Evolutionary conservation across 768 basidiomycete genomes (phyloP), one percentile per base, ranked within the genome.

Genomic region (Tylopilus intermedius): DNA sequence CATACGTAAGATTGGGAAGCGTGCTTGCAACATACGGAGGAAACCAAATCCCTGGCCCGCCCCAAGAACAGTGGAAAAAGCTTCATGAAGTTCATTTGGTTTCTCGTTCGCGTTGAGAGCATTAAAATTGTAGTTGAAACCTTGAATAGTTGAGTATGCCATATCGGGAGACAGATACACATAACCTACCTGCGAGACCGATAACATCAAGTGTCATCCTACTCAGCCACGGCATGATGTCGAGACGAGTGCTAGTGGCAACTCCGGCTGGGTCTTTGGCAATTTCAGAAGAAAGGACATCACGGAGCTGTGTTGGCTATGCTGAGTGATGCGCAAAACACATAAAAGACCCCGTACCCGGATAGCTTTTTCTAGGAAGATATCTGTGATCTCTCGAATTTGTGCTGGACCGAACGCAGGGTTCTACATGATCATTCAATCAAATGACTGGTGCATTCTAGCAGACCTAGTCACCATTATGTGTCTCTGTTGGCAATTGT

Each of bases 321-420:
- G 1, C 5, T 56, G 8, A 45, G 39, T 7, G 6, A 37, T n/a
- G 6, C 15, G 1, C 8, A 1, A 15, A 11, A 21, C 21, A 30
- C 45, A 5, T 7, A 9, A 18, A 13, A 35, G 22, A 3, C 24
- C 8, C 14, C 59, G 27, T 62, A 81, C 83, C 65, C 79, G 69
- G 5, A 75, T 54, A 1, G 84, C 69, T 62, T 83, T 85, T 6
- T 79, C 74, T 3, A 81, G 54, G 54, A 86, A 84, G 21, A 83
- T 78, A 14, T 74, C 73, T 0, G 80, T 81, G n/a, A 84, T 60
- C 48, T 79, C 78, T 2, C 83, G 71, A 38, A 86, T 75, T 58
- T 84, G 82, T 1, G 76, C 67, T 2, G 75, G 72, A 4, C 83
- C 81, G 58, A 86, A 86, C 0, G 83, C 83, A n/a, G 84, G 83